Base-by-base conservation (phyloP, 345 rosid species). In the Rubroshorea leprosula region DNA sequence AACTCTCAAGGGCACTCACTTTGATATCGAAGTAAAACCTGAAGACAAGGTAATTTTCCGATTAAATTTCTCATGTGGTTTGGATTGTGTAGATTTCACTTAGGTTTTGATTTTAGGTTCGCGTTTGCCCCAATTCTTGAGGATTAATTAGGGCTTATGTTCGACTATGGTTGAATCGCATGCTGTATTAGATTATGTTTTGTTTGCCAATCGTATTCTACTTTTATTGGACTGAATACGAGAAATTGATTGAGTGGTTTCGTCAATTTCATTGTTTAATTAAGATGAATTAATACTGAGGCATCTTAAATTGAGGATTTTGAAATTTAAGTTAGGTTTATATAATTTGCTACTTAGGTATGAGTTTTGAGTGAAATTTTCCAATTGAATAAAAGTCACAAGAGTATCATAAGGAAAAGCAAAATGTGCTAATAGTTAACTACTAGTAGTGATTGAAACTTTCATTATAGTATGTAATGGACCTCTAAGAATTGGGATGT, bases 1-100 rank as follows among this genome's bases (percentile, higher is more conserved):
- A 76, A 83, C 90, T 54, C 84, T 86, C 77, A 86, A 80, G 68
- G 90, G 90, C 16, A 71, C 83, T 27, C 58, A 68, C 72, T 86
- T 86, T 76, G 84, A 83, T 44, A 64, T 86, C 76, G 83, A 86
- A 71, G 95, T 83, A 5, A 75, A 75, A 14, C 84, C 90, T 1
- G 64, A 74, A 44, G 90, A 86, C 59, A 58, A 68, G 77, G 90
- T 86, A 47, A 23, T 56, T 17, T 48, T 50, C 16, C 1, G 38
- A 35, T 26, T 65, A 8, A 26, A 29, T 29, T 49, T 60, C 19
- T 19, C 22, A 16, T 17, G 12, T 35, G 1, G 12, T 35, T 1
- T 35, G 41, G 41, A 38, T n/a, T n/a, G 24, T 61, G 31, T 61
- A 3, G 31, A 27, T 27, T 20, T 58, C 18, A 10, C 29, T n/a